Evolutionary conservation across 2,329 filamentous ascomycete species (phyloP), one percentile per base, ranked within the genome.

Genomic region (Fusarium burgessii): DNA sequence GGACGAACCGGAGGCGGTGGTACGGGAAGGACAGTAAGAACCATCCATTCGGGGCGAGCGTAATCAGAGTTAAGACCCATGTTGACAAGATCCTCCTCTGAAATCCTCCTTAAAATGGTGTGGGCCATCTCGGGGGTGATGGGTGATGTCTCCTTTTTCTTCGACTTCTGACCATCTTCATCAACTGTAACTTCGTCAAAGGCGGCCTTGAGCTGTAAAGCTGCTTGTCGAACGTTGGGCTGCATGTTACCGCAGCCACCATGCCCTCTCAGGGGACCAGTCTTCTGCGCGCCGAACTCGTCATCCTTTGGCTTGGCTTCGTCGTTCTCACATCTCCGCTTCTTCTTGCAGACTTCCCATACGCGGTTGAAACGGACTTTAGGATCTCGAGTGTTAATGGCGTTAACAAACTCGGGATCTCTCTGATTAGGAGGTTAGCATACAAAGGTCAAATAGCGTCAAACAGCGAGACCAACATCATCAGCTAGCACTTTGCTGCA

Each of bases 401-500:
- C 96, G 78, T 92, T 88, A 75, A 88, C 86, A 80, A 97, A 98
- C 77, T 94, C 92, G 67, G 92, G 88, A 82, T 97, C 93, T 83
- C 88, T 92, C 94, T 97, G 80, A 76, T 83, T 80, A 81, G 77
- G 75, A 82, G 81, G 86, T 92, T 87, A 92, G 90, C 86, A 89
- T 86, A 83, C 84, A 81, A 79, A 83, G 84, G 79, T 78, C 79
- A 79, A 82, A 81, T 83, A 87, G 83, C 84, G 86, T 84, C 83
- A 80, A 78, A 81, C 85, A 86, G 86, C 79, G 78, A 80, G 86
- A 97, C 95, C 94, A 91, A 98, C 95, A 91, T 94, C 93, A 89
- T 98, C 95, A 84, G 94, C 92, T 87, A 97, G 90, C 80, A 98
- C 93, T 87, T 96, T 97, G 84, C 95, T 95, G 88, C 97, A 99